Percentiles rank a stretch among this genome's conserved stretches.
phyloP scores from a whole-genome alignment of 2,329 filamentous ascomycete species.

The Arthrobotrys sinensis region DNA sequence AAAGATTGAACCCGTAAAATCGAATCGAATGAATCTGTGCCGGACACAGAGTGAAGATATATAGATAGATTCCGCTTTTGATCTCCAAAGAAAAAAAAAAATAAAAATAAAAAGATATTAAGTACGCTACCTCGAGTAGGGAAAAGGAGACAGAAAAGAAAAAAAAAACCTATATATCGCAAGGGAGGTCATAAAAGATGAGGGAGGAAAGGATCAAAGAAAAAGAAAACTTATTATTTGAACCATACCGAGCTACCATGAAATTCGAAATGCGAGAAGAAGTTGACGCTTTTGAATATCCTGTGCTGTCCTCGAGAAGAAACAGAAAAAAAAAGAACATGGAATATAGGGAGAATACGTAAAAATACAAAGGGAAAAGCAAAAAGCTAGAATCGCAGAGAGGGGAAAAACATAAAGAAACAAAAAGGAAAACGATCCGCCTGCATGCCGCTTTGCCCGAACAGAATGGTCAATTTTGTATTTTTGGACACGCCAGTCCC shows the following conservation, averaged over 20 bases:
- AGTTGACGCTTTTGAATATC: constrained; percentile 33
- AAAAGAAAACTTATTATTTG: constrained; percentile 16
- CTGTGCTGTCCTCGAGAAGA: constrained; percentile 37
- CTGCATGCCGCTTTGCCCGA: constrained; percentile 56
- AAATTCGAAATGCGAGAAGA: constrained; percentile 34
- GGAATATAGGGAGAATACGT: constrained; percentile 3
- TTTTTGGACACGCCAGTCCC: constrained; percentile 60
- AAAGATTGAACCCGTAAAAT: no score
- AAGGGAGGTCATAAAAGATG: constrained; percentile 35
- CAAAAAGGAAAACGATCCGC: constrained; percentile 55
- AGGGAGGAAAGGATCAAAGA: constrained; percentile 28
- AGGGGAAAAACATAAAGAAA: constrained; percentile 45
- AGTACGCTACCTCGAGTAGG: no score
- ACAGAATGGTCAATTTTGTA: constrained; percentile 46
- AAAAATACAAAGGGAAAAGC: not conserved
- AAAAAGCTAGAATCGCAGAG: constrained; percentile 28
- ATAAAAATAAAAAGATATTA: no score
- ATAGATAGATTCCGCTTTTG: no score
- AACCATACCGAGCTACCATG: constrained; percentile 35
- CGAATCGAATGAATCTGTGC: no score
- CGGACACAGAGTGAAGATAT: no score
- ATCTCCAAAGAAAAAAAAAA: not conserved
- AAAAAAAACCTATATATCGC: not conserved
- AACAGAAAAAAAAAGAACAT: constrained; percentile 37
- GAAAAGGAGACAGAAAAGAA: no score